A percentile compares a stretch with the other conserved stretches of the same genome.
Evolutionary conservation across 805 yeast species (phyloP).

Genomic region (Saccharomycopsis selenospora): DNA sequence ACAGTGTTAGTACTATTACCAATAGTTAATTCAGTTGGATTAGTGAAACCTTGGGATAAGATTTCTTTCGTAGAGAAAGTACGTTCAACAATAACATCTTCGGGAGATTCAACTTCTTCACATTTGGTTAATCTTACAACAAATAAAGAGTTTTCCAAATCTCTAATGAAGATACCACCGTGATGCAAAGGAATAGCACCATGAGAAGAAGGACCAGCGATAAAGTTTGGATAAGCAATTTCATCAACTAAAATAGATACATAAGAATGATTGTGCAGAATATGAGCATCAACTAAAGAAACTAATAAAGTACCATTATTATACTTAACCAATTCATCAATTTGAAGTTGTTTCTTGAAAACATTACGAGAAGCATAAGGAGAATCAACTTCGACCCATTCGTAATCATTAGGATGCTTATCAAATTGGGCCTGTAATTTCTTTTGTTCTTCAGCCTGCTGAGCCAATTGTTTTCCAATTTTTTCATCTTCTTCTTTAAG

Average conservation of each 20-base stretch:
- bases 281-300: slow-evolving; percentile 43
- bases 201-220: slow-evolving; percentile 42
- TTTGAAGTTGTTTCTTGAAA: slow-evolving; percentile 36
- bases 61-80: slow-evolving; percentile 45
- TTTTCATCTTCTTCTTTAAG: slow-evolving; percentile 37
- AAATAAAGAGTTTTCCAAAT: slow-evolving; percentile 52
- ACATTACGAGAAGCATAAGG: slow-evolving; percentile 35
- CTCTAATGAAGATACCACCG: slow-evolving; percentile 62
- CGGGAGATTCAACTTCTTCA: slow-evolving; percentile 38
- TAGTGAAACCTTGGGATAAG: slow-evolving; percentile 40
- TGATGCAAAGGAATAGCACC: slow-evolving; percentile 39
- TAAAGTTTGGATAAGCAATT: slow-evolving; percentile 48
- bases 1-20: slow-evolving; percentile 34
- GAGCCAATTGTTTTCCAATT: slow-evolving; percentile 31
- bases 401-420: slow-evolving; percentile 54
- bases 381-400: slow-evolving; percentile 46
- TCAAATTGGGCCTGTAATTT: slow-evolving; percentile 44
- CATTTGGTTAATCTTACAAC: slow-evolving; percentile 52
- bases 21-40: slow-evolving; percentile 41
- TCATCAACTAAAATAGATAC: slow-evolving; percentile 64
- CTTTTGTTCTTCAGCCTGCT: slow-evolving; percentile 36
- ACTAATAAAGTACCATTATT: slow-evolving; percentile 59
- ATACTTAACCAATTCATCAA: slow-evolving; percentile 46
- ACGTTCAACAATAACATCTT: slow-evolving; percentile 47
- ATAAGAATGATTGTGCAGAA: slow-evolving; percentile 41